Percentiles rank a stretch among this genome's conserved stretches.
phyloP scores from a whole-genome alignment of 192 early-diverging fungal species.

The Coemansia sp. region DNA sequence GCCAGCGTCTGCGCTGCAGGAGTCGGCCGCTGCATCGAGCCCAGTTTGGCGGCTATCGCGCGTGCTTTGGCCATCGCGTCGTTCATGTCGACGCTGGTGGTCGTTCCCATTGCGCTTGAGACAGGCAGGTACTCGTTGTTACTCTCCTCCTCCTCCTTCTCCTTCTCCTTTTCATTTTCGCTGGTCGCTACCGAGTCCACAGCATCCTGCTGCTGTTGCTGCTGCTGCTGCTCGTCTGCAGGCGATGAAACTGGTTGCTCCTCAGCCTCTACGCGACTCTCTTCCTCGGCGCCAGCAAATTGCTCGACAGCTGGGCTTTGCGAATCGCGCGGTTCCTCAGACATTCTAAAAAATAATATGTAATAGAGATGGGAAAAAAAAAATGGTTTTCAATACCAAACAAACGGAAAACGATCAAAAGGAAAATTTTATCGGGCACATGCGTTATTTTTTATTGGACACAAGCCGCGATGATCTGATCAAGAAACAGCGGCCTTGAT shows the following conservation, averaged over 20 bases:
- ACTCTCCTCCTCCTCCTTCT: constrained; percentile 4
- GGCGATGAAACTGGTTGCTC: no score
- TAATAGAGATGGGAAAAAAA: constrained; percentile 9
- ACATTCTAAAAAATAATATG: constrained; percentile 7
- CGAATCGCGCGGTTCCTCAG: constrained; percentile 9
- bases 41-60: constrained; percentile 76
- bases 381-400: background rate
- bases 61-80: constrained; percentile 75
- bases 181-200: no score
- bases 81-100: constrained; percentile 58
- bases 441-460: background rate
- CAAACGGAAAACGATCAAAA: background rate
- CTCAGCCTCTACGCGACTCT: no score
- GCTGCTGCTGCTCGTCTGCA: background rate
- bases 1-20: constrained; percentile 4
- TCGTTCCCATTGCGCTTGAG: background rate
- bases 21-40: constrained; percentile 33
- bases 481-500: background rate
- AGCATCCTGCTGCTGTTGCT: background rate
- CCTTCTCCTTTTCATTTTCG: no score
- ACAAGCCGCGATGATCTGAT: background rate
- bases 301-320: background rate
- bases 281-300: no score
- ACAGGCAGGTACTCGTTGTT: background rate
- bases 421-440: background rate